Evolutionary conservation across 345 rosid species (phyloP).

Genomic region (Eucalyptus leucophloia): DNA sequence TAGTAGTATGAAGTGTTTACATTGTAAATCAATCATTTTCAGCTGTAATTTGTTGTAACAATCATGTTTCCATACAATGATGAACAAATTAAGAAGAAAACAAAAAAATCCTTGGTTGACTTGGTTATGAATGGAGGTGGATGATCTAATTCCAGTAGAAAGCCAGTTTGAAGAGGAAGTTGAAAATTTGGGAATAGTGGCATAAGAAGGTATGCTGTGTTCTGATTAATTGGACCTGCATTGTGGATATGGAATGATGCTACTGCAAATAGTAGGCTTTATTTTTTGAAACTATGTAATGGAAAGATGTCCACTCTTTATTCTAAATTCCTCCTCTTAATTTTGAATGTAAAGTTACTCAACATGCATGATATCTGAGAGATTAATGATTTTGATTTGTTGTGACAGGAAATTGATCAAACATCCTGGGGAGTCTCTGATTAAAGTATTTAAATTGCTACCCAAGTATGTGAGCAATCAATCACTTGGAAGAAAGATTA

Average conservation of each 20-base stretch:
- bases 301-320: not conserved
- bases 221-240: not conserved
- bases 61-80: not conserved
- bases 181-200: not conserved
- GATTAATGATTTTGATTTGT: not conserved
- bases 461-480: slow-evolving; percentile 46
- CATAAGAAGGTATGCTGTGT: not conserved
- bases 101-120: not conserved
- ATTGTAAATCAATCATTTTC: not conserved
- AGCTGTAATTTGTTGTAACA: not conserved
- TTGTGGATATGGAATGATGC: not conserved
- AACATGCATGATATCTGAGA: not conserved
- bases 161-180: not conserved
- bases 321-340: not conserved
- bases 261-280: not conserved
- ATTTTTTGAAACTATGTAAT: not conserved
- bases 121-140: not conserved
- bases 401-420: slow-evolving; percentile 54
- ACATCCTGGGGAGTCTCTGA: slow-evolving; percentile 47
- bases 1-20: not conserved
- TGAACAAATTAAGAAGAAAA: not conserved
- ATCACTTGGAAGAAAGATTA: slow-evolving; percentile 31
- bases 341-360: not conserved
- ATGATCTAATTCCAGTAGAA: not conserved
- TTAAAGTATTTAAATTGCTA: slow-evolving; percentile 55